phyloP scores from a whole-genome alignment of 148 eudicot genomes.

The Rhododendron ferrugineum region DNA sequence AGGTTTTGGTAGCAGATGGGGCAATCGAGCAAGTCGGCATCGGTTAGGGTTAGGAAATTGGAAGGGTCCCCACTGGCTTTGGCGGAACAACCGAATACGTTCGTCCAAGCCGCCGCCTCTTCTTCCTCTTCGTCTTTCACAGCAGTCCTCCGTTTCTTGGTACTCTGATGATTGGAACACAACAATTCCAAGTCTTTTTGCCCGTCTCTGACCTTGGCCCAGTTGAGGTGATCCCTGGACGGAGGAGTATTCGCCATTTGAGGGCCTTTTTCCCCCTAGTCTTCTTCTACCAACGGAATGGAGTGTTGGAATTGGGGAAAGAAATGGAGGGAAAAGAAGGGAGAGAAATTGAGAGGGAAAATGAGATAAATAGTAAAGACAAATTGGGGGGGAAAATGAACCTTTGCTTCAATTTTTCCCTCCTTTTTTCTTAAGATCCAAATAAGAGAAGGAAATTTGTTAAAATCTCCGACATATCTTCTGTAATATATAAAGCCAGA shows the following conservation, averaged over 20 bases:
- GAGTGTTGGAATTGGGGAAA: neutral
- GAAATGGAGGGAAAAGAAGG: neutral
- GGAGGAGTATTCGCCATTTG: neutral
- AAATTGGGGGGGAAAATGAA: too few relatives aligned
- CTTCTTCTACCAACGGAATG: neutral
- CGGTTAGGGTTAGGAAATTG: constrained; percentile 39
- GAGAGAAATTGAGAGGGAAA: too few relatives aligned
- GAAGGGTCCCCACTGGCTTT: neutral
- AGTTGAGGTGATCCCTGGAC: neutral
- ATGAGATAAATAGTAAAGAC: too few relatives aligned
- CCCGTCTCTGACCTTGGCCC: neutral
- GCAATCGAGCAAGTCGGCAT: constrained; percentile 82
- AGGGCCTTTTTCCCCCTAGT: neutral
- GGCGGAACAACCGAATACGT: neutral
- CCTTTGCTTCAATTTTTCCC: too few relatives aligned
- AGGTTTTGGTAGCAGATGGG: constrained; percentile 53
- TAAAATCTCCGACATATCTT: too few relatives aligned
- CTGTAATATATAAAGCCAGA: too few relatives aligned
- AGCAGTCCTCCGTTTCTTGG: neutral
- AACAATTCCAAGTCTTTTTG: neutral
- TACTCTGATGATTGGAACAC: neutral
- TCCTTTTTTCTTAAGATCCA: too few relatives aligned
- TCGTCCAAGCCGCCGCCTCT: neutral
- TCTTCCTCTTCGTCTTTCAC: neutral
- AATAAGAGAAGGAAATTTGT: too few relatives aligned